Evolutionary conservation across 495 filamentous ascomycete species (phyloP).

Genomic region (Glonium stellatum): DNA sequence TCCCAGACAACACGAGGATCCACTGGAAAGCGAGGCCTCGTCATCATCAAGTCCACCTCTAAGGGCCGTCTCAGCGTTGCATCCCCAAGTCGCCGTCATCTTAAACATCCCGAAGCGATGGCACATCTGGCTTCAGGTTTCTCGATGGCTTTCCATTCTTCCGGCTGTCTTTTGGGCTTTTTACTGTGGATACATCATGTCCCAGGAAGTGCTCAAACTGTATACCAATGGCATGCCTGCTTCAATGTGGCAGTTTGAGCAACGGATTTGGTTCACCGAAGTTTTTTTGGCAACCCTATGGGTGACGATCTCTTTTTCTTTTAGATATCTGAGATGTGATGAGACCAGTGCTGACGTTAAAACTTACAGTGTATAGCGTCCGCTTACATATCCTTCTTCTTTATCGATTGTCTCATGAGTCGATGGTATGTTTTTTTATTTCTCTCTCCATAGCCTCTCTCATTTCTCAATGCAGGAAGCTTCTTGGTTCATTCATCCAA

Average conservation of each 20-base stretch:
- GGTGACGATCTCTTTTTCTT: conserved; percentile 48
- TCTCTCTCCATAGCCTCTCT: not conserved
- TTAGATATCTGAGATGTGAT: not conserved
- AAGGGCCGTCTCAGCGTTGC: conserved; percentile 35
- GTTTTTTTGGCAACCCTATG: conserved; percentile 74
- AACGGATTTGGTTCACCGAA: conserved; percentile 54
- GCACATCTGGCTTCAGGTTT: conserved; percentile 56
- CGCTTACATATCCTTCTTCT: conserved; percentile 81
- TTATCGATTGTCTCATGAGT: conserved; percentile 88
- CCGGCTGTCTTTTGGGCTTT: conserved; percentile 59
- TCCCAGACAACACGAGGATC: not conserved
- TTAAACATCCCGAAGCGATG: conserved; percentile 56
- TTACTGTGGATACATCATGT: conserved; percentile 41
- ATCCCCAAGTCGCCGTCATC: conserved; percentile 59
- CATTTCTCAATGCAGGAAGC: not conserved
- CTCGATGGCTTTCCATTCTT: conserved; percentile 53
- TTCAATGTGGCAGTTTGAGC: not conserved
- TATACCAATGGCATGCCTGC: not conserved
- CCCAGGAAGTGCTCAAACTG: not conserved
- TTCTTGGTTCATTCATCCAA: not conserved
- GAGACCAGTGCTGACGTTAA: not conserved
- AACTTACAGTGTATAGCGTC: conserved; percentile 63
- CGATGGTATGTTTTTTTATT: conserved; percentile 55
- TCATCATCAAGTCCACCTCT: not conserved
- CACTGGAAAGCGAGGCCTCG: not conserved